Conservation (phyloP, 345 rosid species). For the Orychophragmus violaceus region DNA sequence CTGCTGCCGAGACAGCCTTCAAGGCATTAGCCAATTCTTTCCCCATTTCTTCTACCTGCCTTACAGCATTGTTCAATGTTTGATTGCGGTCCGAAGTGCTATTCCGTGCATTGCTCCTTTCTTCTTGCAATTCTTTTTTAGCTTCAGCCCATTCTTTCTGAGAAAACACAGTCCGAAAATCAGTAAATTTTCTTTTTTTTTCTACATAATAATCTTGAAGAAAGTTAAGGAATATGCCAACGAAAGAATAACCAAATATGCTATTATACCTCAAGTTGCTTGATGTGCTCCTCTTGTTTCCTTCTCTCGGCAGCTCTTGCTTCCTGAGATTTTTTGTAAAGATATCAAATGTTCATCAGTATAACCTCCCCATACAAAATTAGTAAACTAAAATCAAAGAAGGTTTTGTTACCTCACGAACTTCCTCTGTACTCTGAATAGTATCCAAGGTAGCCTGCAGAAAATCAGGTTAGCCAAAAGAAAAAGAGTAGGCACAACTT, state of each 20-base stretch:
- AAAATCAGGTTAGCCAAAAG: slow-evolving; percentile 26
- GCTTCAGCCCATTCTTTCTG: slow-evolving; percentile 98
- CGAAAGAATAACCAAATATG: not conserved
- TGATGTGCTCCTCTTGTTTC: slow-evolving; percentile 69
- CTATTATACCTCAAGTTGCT: slow-evolving; percentile 63
- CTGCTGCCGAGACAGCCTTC: slow-evolving; percentile 74
- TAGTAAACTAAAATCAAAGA: not conserved
- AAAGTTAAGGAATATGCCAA: not conserved
- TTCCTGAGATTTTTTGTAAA: slow-evolving; percentile 40
- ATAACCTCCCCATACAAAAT: not conserved
- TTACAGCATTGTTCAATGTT: slow-evolving; percentile 63
- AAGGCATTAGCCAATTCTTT: slow-evolving; percentile 68
- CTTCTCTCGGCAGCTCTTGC: slow-evolving; percentile 76
- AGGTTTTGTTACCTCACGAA: slow-evolving; percentile 60
- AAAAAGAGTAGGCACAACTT: not conserved
- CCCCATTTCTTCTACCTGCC: slow-evolving; percentile 80
- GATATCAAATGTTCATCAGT: not conserved
- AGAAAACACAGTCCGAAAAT: slow-evolving; percentile 6
- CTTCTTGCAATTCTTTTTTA: slow-evolving; percentile 80
- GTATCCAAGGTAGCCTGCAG: slow-evolving; percentile 86
- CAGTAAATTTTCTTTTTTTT: not conserved
- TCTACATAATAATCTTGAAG: too few species aligned
- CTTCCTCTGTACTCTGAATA: slow-evolving; percentile 78
- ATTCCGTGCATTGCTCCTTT: slow-evolving; percentile 57
- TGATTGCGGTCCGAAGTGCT: slow-evolving; percentile 62